These are phyloP conservation scores for Candida palmyrensis DNA, from an alignment of 805 yeast species.

Conservation along the genomic window DNA sequence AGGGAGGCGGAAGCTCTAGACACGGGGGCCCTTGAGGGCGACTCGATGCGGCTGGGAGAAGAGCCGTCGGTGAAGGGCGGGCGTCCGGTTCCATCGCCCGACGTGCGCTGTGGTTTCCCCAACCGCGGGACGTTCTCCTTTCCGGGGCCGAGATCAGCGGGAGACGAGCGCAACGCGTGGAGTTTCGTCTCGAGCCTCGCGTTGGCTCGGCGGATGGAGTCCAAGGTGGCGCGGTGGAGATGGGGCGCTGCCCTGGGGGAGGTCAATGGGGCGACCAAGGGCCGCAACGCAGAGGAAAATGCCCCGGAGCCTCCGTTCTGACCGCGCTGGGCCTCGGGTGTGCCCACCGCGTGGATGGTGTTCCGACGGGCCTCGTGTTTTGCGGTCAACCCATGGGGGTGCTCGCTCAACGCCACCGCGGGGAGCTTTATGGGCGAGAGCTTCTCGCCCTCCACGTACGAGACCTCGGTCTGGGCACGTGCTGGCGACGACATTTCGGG, in stretches of 20 bases:
- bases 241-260: conserved; percentile 9
- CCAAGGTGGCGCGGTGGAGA: conserved; percentile 8
- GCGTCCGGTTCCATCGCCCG: not conserved
- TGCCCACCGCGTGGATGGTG: too few relatives aligned
- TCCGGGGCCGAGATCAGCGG: conserved; percentile 6
- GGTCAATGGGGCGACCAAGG: conserved; percentile 9
- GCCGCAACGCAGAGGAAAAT: too few relatives aligned
- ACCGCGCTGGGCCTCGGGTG: too few relatives aligned
- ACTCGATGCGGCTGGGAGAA: conserved; percentile 11
- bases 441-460: conserved; percentile 7
- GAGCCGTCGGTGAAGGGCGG: conserved; percentile 14
- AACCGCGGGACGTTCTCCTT: conserved; percentile 10
- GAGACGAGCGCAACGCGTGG: conserved; percentile 4
- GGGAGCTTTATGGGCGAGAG: conserved; percentile 16
- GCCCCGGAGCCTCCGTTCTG: too few relatives aligned
- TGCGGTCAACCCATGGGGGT: conserved; percentile 44
- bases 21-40: conserved; percentile 5
- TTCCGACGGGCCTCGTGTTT: conserved; percentile 30
- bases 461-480: conserved; percentile 4
- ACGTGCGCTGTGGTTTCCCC: conserved; percentile 6
- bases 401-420: conserved; percentile 7
- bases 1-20: not conserved
- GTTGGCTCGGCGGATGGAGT: conserved; percentile 14
- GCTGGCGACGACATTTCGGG: conserved; percentile 10
- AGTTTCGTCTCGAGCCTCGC: conserved; percentile 7